These are phyloP conservation scores for Neobulgaria alba DNA, from an alignment of 2,329 filamentous ascomycete species.

Conservation along the genomic window DNA sequence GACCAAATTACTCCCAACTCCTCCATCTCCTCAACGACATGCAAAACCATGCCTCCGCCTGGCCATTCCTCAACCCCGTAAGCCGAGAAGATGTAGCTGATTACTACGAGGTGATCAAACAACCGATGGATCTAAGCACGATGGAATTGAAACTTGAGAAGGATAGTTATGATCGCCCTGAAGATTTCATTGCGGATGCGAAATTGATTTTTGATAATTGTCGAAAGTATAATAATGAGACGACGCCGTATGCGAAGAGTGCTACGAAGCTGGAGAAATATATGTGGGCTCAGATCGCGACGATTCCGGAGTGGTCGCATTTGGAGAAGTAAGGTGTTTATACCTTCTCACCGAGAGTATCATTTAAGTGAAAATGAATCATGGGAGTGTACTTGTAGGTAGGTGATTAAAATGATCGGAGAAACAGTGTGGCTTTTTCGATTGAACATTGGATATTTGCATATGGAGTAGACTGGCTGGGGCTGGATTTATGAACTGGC, in stretches of 20 bases:
- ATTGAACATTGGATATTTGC: too few species aligned
- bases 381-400: too few species aligned
- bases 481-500: too few species aligned
- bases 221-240: conserved; percentile 92
- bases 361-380: too few species aligned
- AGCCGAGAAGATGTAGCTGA: conserved; percentile 96
- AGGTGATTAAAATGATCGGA: too few species aligned
- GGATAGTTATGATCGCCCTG: conserved; percentile 81
- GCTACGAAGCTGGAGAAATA: conserved; percentile 89
- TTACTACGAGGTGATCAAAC: conserved; percentile 97
- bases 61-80: conserved; percentile 91
- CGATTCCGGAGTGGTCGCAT: conserved; percentile 82
- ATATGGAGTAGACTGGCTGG: too few species aligned
- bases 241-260: conserved; percentile 87
- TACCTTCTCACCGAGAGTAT: too few species aligned
- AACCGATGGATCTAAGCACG: conserved; percentile 91
- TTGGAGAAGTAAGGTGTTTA: conserved; percentile 30
- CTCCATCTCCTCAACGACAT: conserved; percentile 88
- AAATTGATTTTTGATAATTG: conserved; percentile 91
- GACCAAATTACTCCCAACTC: conserved; percentile 91
- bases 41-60: conserved; percentile 86
- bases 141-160: conserved; percentile 96
- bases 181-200: conserved; percentile 87
- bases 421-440: too few species aligned
- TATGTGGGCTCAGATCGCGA: conserved; percentile 90